Conservation (phyloP, 2,329 filamentous ascomycete genomes). For the Lecanosticta acicola region DNA sequence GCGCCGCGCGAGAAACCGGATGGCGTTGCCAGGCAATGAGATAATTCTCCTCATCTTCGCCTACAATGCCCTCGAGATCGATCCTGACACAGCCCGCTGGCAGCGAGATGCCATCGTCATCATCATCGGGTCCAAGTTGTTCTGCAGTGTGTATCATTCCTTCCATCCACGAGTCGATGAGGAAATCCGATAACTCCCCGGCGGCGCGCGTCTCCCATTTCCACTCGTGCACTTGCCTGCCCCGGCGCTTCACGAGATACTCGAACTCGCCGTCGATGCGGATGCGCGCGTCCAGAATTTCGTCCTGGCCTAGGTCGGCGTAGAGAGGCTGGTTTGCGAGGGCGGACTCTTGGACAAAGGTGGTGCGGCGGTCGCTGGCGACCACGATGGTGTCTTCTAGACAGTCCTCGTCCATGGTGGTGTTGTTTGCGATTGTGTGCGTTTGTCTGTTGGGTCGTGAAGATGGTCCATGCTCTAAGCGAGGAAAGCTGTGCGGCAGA, state of each 20-base stretch:
- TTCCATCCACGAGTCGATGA: neutral
- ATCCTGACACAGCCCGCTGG: neutral
- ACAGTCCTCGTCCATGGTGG: neutral
- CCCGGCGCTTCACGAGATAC: neutral
- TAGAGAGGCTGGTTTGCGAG: neutral
- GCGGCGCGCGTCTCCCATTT: neutral
- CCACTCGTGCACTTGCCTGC: neutral
- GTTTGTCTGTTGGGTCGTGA: too few relatives aligned
- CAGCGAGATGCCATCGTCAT: neutral
- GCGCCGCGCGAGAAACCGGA: neutral
- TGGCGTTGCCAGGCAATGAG: neutral
- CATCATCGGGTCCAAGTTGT: neutral
- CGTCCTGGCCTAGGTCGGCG: neutral
- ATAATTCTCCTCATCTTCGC: neutral
- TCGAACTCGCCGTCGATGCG: neutral
- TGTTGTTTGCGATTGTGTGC: too few relatives aligned
- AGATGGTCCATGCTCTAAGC: too few relatives aligned
- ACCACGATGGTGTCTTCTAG: neutral
- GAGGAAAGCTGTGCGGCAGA: too few relatives aligned
- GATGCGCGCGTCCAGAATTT: neutral
- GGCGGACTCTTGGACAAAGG: neutral
- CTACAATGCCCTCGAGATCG: neutral
- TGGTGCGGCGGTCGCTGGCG: neutral
- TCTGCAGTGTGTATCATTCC: neutral
- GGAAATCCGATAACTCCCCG: neutral